phyloP scores from a whole-genome alignment of 129 eudicot species.

The Cynara cardunculus region DNA sequence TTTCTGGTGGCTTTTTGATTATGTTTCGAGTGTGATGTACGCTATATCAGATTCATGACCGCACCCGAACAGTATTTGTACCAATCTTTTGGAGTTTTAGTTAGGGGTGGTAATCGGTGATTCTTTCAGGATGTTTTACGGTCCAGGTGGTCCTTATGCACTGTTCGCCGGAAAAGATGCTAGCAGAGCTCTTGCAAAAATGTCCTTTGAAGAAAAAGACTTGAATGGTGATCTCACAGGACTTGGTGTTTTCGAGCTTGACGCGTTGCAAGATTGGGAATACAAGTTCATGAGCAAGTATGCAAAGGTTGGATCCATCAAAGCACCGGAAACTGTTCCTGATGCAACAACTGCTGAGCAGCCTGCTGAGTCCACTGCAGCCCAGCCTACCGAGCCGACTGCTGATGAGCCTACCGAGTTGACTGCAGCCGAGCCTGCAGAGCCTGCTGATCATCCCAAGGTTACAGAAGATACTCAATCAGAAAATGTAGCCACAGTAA shows the following conservation, averaged over 20 bases:
- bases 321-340: slow-evolving; percentile 17
- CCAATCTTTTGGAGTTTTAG: neutral
- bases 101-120: neutral
- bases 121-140: slow-evolving; percentile 59
- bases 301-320: slow-evolving; percentile 69
- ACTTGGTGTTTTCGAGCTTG: slow-evolving; percentile 70
- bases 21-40: too few relatives aligned
- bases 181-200: slow-evolving; percentile 82
- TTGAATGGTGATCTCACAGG: slow-evolving; percentile 46
- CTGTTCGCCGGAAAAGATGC: slow-evolving; percentile 85
- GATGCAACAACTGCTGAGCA: too few relatives aligned
- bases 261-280: slow-evolving; percentile 83
- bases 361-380: slow-evolving; percentile 30
- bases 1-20: too few relatives aligned
- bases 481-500: slow-evolving; percentile 24
- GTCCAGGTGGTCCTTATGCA: slow-evolving; percentile 85
- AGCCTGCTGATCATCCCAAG: neutral
- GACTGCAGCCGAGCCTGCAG: neutral
- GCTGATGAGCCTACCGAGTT: too few relatives aligned
- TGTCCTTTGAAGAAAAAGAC: slow-evolving; percentile 54
- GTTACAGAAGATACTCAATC: slow-evolving; percentile 35
- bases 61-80: too few relatives aligned
- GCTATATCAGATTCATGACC: too few relatives aligned
- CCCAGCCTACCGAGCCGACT: slow-evolving; percentile 17
- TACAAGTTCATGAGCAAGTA: slow-evolving; percentile 90